phyloP scores from a whole-genome alignment of 139 green algal genomes.

The Chlorella sp. region DNA sequence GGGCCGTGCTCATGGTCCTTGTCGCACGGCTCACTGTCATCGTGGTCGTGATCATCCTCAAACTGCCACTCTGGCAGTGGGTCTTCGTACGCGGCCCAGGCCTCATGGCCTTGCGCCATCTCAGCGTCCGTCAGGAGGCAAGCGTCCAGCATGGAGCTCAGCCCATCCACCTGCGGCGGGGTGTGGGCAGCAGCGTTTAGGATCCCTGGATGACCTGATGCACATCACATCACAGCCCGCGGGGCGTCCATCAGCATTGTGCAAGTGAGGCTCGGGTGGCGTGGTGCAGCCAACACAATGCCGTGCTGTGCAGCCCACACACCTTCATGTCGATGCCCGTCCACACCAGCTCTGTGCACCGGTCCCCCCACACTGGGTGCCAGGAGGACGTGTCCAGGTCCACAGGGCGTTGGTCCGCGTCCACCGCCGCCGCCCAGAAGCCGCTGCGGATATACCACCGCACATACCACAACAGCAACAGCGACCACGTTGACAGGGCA shows the following conservation, averaged over 20 bases:
- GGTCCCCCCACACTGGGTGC: background rate
- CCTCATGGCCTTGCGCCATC: background rate
- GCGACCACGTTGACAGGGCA: background rate
- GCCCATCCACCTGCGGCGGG: background rate
- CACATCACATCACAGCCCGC: background rate
- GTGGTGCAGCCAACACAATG: background rate
- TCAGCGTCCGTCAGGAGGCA: background rate
- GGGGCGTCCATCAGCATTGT: background rate
- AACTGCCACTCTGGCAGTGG: background rate
- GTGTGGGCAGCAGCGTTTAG: background rate
- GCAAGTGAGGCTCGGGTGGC: background rate
- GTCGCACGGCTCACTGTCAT: background rate
- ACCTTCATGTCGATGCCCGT: background rate
- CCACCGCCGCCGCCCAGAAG: background rate
- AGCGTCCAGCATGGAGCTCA: background rate
- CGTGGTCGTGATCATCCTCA: background rate
- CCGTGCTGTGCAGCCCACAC: background rate
- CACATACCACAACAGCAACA: background rate
- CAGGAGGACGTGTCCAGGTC: background rate
- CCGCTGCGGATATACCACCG: background rate
- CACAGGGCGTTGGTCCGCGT: background rate
- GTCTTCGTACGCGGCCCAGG: background rate
- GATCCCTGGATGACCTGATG: background rate
- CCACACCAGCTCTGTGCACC: background rate
- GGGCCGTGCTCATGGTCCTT: background rate